These are phyloP conservation scores for Cercospora sp. DNA, from an alignment of 2,329 filamentous ascomycete species.

Conservation along the genomic window DNA sequence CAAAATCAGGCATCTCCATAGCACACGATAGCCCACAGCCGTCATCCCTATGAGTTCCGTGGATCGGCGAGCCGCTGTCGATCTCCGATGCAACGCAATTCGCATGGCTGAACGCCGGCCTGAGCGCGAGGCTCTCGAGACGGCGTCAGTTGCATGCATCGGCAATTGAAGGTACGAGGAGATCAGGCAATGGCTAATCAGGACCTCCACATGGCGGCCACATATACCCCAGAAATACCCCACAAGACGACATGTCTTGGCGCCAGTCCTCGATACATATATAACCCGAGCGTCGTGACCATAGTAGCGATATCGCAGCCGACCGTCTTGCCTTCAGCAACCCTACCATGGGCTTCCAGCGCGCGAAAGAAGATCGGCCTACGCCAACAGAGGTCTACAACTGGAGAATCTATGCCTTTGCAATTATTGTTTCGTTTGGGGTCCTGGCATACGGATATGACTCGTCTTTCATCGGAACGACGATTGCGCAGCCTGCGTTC, in stretches of 20 bases:
- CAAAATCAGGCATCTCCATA: background rate
- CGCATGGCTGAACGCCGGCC: background rate
- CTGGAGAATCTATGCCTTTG: conserved; percentile 52
- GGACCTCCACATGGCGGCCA: background rate
- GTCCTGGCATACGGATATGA: conserved; percentile 54
- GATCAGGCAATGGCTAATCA: background rate
- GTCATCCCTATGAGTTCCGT: background rate
- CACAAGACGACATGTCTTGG: background rate
- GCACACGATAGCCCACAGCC: background rate
- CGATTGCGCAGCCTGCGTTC: conserved; percentile 53
- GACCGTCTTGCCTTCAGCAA: background rate
- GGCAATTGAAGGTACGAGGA: background rate
- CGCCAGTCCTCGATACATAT: background rate
- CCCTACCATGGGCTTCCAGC: conserved; percentile 39
- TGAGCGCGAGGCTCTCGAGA: background rate
- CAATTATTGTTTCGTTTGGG: conserved; percentile 53
- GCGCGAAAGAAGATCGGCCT: conserved; percentile 56
- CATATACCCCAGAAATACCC: background rate
- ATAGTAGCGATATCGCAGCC: background rate
- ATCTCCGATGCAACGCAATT: background rate
- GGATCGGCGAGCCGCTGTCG: background rate
- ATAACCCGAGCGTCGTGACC: background rate
- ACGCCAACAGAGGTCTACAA: conserved; percentile 59
- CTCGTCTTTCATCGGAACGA: conserved; percentile 56
- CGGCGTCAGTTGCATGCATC: background rate